Base-by-base conservation (phyloP, 352 stramenopile genomes). In the Phytophthora hybrid region DNA sequence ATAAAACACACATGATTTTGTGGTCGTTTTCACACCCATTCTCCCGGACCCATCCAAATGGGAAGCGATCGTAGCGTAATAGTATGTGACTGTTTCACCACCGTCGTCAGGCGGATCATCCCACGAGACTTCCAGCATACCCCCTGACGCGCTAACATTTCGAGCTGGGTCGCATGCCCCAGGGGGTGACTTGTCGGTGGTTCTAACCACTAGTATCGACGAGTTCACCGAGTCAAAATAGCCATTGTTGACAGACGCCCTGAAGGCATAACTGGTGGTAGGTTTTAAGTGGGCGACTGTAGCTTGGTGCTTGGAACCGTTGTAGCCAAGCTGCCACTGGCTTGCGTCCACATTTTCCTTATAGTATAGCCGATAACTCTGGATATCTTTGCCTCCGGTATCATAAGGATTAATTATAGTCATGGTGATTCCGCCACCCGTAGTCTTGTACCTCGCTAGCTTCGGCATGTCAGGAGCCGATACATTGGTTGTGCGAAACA, bases 401-500 rank as follows among this genome's bases (percentile, higher is more conserved):
- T 92, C 84, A 23, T 81, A 73, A 3, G 83, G 83, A 56, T 87
- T 73, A 34, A 84, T 47, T 1, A 92, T 54, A 6, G 21, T 73
- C 57, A 92, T 54, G 7, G 79, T 83, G 32, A 92, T 83, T 0
- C 84, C 84, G 19, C 82, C 84, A 0, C 84, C 84, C 4, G 84
- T 90, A 37, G 68, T 64, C 41, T 59, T 74, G 31, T 63, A 60
- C 6, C 61, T 53, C 8, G 51, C 66, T 9, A 89, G 49, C 13
- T 23, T 44, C 13, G 84, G 84, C 9, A 59, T 11, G 3, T 71
- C 77, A 4, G 84, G 84, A 4, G 39, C 31, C 6, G 83, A 79
- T 6, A 81, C 26, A 5, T 51, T 64, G 0, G 46, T 73, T 1
- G 84, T 90, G 9, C 31, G 53, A 53, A 88, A 77, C 0, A 49